Evolutionary conservation across 768 basidiomycete genomes (phyloP).

Genomic region (Suillus plorans): DNA sequence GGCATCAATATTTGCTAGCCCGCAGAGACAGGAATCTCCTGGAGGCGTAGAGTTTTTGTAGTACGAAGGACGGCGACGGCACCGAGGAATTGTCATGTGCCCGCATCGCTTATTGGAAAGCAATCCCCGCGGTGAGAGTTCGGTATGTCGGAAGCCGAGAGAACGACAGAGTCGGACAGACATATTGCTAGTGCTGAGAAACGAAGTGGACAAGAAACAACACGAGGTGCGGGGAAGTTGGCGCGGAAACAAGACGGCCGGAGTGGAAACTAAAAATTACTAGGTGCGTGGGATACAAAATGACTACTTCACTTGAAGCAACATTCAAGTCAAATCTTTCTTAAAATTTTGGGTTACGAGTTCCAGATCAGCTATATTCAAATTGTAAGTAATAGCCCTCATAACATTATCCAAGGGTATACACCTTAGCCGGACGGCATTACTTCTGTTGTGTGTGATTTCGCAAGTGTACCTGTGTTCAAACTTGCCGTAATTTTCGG

Average conservation of each 20-base stretch:
- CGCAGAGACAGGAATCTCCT: too few species aligned
- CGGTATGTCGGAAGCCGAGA: background rate
- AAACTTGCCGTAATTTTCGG: constrained; percentile 15
- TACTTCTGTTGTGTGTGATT: constrained; percentile 8
- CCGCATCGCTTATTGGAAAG: background rate
- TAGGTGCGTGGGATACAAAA: constrained; percentile 1
- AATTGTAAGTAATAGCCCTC: background rate
- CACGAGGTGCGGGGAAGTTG: constrained; percentile 5
- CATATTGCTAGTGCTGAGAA: background rate
- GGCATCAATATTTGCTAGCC: background rate
- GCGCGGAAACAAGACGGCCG: background rate
- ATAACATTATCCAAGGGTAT: background rate
- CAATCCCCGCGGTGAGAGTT: background rate
- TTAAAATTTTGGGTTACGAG: background rate
- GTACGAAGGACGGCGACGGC: background rate
- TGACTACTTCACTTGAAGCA: background rate
- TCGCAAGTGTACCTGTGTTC: constrained; percentile 13
- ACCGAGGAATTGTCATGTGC: background rate
- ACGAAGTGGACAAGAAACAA: background rate
- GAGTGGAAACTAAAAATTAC: background rate
- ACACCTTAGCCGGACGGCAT: constrained; percentile 1
- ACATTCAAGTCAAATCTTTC: background rate
- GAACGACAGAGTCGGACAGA: background rate
- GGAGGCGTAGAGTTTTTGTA: too few species aligned
- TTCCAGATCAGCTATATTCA: background rate